Percentiles rank a stretch among this genome's conserved stretches.
Conservation (phyloP, 257 asterid genomes). For the Henckelia pumila region DNA sequence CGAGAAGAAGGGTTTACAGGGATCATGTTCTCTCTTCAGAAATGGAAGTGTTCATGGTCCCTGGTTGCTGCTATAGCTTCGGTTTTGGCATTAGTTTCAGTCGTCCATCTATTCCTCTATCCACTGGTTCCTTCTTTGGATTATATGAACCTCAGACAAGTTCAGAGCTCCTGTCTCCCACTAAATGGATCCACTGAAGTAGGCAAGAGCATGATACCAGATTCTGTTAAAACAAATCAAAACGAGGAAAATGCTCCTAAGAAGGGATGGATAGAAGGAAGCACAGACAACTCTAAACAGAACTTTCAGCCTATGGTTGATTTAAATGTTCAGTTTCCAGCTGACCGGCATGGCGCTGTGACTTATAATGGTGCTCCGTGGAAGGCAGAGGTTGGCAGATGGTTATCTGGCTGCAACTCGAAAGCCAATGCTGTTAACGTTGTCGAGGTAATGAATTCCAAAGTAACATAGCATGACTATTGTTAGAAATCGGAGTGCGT, state of each 20-base stretch:
- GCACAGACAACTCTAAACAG: slow-evolving; percentile 22
- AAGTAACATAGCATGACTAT: background rate
- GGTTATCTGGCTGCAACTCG: slow-evolving; percentile 80
- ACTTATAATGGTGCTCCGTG: slow-evolving; percentile 82
- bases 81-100: slow-evolving; percentile 57
- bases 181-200: slow-evolving; percentile 39
- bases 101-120: slow-evolving; percentile 65
- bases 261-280: slow-evolving; percentile 31
- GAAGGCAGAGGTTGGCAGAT: slow-evolving; percentile 82
- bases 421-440: slow-evolving; percentile 43
- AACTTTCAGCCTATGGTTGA: slow-evolving; percentile 36
- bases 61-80: slow-evolving; percentile 59
- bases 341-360: slow-evolving; percentile 69
- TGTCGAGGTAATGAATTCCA: slow-evolving; percentile 54
- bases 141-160: slow-evolving; percentile 45
- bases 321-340: slow-evolving; percentile 51
- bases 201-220: slow-evolving; percentile 4
- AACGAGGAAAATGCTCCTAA: slow-evolving; percentile 24
- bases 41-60: slow-evolving; percentile 89
- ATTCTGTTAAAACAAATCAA: slow-evolving; percentile 19
- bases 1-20: slow-evolving; percentile 29
- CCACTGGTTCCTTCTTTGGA: slow-evolving; percentile 62
- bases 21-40: slow-evolving; percentile 76
- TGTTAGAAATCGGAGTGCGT: background rate
- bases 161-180: slow-evolving; percentile 43